Conservation (phyloP, 345 rosid species). For the thale cress (Arabidopsis thaliana) region TAIR10.1 NC_003075.7:18067001-18067500, state of each 20-base stretch:
- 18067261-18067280: slow-evolving; percentile 91
- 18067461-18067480: slow-evolving; percentile 93
- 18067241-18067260: slow-evolving; percentile 84
- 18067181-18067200: slow-evolving; percentile 95
- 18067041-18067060: neutral
- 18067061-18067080: slow-evolving; percentile 11
- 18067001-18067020: slow-evolving; percentile 32
- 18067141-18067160: slow-evolving; percentile 84
- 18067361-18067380: slow-evolving; percentile 71
- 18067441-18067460: slow-evolving; percentile 96
- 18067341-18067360: slow-evolving; percentile 81
- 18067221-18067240: slow-evolving; percentile 90
- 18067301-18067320: slow-evolving; percentile 95
- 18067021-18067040: neutral
- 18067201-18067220: slow-evolving; percentile 87
- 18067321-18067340: slow-evolving; percentile 70
- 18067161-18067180: slow-evolving; percentile 95
- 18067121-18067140: slow-evolving; percentile 94
- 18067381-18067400: slow-evolving; percentile 74
- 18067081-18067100: neutral
- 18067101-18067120: slow-evolving; percentile 62
- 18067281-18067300: slow-evolving; percentile 93
- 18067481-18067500: slow-evolving; percentile 81
- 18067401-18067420: slow-evolving; percentile 86
- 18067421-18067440: slow-evolving; percentile 82